Evolutionary conservation across 148 eudicot genomes (phyloP).

Genomic region (Nepenthes mirabilis): DNA sequence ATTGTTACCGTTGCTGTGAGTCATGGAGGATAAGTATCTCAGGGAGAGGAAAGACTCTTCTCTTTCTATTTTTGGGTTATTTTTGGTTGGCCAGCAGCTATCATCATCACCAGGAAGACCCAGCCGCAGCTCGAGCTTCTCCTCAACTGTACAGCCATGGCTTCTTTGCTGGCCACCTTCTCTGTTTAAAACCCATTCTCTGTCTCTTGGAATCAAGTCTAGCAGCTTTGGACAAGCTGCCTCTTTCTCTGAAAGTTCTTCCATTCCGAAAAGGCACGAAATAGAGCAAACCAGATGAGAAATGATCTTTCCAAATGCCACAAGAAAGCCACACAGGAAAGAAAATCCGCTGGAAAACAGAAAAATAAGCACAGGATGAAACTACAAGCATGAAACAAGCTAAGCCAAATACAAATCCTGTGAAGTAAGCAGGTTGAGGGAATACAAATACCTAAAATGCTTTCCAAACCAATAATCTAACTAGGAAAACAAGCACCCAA

Average conservation of each 20-base stretch:
- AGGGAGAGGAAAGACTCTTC: constrained; percentile 23
- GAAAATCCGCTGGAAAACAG: too few relatives aligned
- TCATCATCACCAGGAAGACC: constrained; percentile 55
- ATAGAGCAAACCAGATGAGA: background rate
- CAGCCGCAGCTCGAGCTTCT: constrained; percentile 61
- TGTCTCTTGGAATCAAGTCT: constrained; percentile 39
- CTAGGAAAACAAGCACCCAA: too few relatives aligned
- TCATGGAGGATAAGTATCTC: constrained; percentile 11
- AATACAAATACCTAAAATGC: too few relatives aligned
- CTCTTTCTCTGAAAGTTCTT: background rate
- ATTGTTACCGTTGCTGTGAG: background rate
- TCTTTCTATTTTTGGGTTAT: constrained; percentile 8
- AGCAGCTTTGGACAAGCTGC: constrained; percentile 28
- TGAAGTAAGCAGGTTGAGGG: too few relatives aligned
- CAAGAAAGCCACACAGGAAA: constrained; percentile 1
- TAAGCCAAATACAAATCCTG: too few relatives aligned
- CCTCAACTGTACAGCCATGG: constrained; percentile 30
- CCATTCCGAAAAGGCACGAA: too few relatives aligned
- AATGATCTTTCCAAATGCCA: background rate
- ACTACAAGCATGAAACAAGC: too few relatives aligned
- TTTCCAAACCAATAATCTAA: background rate
- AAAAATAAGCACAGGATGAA: too few relatives aligned
- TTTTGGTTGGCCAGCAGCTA: constrained; percentile 8
- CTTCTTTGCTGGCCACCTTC: constrained; percentile 10
- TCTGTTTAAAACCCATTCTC: constrained; percentile 15